Percentiles rank a stretch among this genome's conserved stretches.
phyloP scores from a whole-genome alignment of 768 basidiomycete genomes.

The Lactifluus pinguis region DNA sequence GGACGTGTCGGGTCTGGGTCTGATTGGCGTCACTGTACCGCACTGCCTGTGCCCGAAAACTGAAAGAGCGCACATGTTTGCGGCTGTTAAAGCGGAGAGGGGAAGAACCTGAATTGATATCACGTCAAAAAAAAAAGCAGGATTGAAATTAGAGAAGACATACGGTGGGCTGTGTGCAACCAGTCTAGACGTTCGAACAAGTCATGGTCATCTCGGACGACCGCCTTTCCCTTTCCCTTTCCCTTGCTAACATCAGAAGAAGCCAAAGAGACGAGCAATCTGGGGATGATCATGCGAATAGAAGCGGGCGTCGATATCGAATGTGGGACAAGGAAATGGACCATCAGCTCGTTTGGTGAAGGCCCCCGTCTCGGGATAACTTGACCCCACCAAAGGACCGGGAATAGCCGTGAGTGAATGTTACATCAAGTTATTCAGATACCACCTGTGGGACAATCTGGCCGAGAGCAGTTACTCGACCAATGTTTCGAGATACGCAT shows the following conservation, averaged over 20 bases:
- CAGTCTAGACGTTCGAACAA: conserved; percentile 12
- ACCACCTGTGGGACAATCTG: conserved; percentile 28
- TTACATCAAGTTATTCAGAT: conserved; percentile 50
- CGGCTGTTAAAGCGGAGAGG: background rate
- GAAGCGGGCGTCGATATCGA: conserved; percentile 5
- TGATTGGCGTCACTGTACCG: conserved; percentile 2
- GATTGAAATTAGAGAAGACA: background rate
- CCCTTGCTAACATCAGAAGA: conserved; percentile 1
- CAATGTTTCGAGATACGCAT: conserved; percentile 59
- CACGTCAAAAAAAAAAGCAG: background rate
- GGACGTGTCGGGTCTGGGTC: conserved; percentile 7
- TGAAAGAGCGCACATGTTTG: background rate
- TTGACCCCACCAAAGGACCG: background rate
- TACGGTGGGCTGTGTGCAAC: conserved; percentile 13
- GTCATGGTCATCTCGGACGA: conserved; percentile 8
- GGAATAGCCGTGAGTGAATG: background rate
- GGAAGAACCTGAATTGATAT: background rate
- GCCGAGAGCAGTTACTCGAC: conserved; percentile 41
- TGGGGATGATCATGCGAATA: background rate
- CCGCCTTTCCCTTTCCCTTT: conserved; percentile 15
- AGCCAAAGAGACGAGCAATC: background rate
- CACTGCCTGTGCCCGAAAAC: background rate
- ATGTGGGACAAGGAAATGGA: conserved; percentile 14
- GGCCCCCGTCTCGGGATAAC: too few relatives aligned
- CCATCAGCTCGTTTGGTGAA: background rate